Evolutionary conservation across 345 rosid genomes (phyloP), one percentile per base, ranked within the genome.

Genomic region (Salix purpurea): DNA sequence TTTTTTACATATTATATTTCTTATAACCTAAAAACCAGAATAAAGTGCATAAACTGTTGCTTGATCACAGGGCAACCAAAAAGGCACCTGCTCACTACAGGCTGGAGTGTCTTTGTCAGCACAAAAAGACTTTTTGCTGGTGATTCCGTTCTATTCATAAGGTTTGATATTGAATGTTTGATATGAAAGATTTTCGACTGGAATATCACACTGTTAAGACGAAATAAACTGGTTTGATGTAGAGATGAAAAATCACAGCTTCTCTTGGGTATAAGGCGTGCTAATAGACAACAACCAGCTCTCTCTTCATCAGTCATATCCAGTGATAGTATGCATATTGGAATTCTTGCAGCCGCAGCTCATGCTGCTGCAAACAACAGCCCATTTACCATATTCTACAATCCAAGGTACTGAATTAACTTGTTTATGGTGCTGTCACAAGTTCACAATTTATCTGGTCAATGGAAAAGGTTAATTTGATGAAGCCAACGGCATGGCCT

Each of bases 241-340:
- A 95, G 99, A 83, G 99, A 95, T 85, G 98, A 91, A 77, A 95
- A 95, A 84, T 89, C 90, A 52, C 97, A 93, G 87, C 93, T 93
- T 73, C 82, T 90, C 36, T 80, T 95, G 89, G 99, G 99, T 50
- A 88, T 90, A 85, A 86, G 94, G 81, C 94, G 84, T 58, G 97
- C 99, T 36, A 91, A 90, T 82, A 87, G 96, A 76, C 98, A 90
- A 85, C 98, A 94, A 67, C 88, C 97, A 26, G 89, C 98, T 26
- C 92, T 96, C 50, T 91, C 99, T 44, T 96, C 99, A 7, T 96
- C 98, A 44, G 96, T 96, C 72, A 88, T 96, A 84, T 92, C 98
- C 54, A 96, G 99, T 68, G 99, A 96, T 70, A 96, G 99, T 84
- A 96, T 96, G 99, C 99, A 96, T 74, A 96, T 96, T 15, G 99